Percentiles rank a stretch among this genome's conserved stretches.
Conservation (phyloP, 805 yeast species). For the Schwanniomyces pseudopolymorphus region DNA sequence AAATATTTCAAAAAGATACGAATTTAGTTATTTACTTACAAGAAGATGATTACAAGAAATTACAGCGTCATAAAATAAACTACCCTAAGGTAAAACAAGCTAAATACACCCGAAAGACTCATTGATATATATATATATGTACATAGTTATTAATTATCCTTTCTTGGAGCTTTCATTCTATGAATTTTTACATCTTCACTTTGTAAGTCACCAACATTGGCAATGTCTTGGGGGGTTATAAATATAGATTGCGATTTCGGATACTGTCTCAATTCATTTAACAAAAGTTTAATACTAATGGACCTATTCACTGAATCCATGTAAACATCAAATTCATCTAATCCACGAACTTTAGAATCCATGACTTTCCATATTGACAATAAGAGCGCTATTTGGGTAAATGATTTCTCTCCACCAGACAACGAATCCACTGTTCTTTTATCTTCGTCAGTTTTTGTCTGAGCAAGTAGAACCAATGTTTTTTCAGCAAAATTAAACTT, state of each 20-base stretch:
- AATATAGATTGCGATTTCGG: slow-evolving; percentile 82
- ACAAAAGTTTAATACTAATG: slow-evolving; percentile 71
- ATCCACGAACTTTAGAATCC: slow-evolving; percentile 82
- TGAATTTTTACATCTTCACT: slow-evolving; percentile 59
- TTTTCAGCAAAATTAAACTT: slow-evolving; percentile 56
- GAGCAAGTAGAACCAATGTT: slow-evolving; percentile 56
- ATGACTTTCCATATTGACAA: slow-evolving; percentile 91
- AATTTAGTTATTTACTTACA: slow-evolving; percentile 1
- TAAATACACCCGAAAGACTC: not conserved
- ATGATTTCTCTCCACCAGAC: slow-evolving; percentile 97
- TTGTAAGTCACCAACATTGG: slow-evolving; percentile 61
- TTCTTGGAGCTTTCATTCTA: slow-evolving; percentile 48
- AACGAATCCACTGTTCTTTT: slow-evolving; percentile 75
- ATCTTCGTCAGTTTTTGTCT: slow-evolving; percentile 57
- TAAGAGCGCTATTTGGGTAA: slow-evolving; percentile 83
- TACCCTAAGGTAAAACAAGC: slow-evolving; percentile 1
- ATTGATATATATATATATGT: slow-evolving; percentile 2
- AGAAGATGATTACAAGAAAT: slow-evolving; percentile 2
- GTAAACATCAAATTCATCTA: slow-evolving; percentile 96
- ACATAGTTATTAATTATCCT: not conserved
- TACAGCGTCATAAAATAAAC: not conserved
- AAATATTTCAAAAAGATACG: slow-evolving; percentile 1
- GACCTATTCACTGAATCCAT: slow-evolving; percentile 93
- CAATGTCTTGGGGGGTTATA: slow-evolving; percentile 91
- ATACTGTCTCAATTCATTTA: slow-evolving; percentile 62